Evolutionary conservation across 768 basidiomycete genomes (phyloP).

Genomic region (Naganishia friedmannii): DNA sequence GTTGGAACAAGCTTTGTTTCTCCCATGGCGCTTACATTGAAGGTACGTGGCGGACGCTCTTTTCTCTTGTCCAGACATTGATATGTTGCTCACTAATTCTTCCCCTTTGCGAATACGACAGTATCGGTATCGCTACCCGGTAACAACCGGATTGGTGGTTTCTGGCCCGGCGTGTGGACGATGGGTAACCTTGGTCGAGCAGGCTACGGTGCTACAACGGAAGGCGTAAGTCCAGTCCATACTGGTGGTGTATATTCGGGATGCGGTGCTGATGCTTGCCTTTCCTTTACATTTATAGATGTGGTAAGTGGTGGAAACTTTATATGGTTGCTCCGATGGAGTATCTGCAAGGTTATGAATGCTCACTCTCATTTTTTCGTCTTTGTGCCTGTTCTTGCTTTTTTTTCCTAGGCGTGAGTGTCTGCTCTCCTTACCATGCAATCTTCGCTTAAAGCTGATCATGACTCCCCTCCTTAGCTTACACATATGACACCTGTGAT

Average conservation of each 20-base stretch:
- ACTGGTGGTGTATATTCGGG: background rate
- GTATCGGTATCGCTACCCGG: constrained; percentile 48
- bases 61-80: background rate
- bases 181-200: constrained; percentile 57
- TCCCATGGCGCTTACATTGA: constrained; percentile 76
- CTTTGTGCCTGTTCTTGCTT: background rate
- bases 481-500: constrained; percentile 50
- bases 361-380: background rate
- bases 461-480: constrained; percentile 15
- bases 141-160: constrained; percentile 42
- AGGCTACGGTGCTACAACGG: constrained; percentile 28
- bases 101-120: constrained; percentile 20
- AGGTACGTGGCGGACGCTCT: constrained; percentile 6
- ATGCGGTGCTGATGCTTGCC: background rate
- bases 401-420: constrained; percentile 22
- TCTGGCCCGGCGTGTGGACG: constrained; percentile 90
- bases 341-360: background rate
- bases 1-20: constrained; percentile 95
- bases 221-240: constrained; percentile 14
- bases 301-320: constrained; percentile 1
- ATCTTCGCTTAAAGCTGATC: too few relatives aligned
- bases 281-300: background rate
- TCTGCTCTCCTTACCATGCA: too few relatives aligned
- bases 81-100: background rate
- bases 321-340: background rate